Evolutionary conservation across 371 early-diverging fungal species (phyloP).

Genomic region (Syncephalis fuscata): DNA sequence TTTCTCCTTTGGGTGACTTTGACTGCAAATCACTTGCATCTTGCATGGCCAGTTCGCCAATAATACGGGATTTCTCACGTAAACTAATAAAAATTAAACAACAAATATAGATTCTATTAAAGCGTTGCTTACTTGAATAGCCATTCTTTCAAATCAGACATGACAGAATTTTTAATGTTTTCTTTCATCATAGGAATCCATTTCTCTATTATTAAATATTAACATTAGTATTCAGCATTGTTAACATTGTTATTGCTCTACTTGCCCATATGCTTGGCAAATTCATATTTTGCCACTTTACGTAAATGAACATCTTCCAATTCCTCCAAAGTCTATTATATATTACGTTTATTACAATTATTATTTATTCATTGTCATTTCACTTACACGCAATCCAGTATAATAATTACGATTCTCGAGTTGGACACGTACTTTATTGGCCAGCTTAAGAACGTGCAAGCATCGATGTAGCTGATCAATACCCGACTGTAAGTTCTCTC

Average conservation of each 20-base stretch:
- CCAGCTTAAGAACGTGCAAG: conserved; percentile 72
- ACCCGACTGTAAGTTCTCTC: conserved; percentile 14
- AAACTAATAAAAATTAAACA: conserved; percentile 24
- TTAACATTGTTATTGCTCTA: neutral
- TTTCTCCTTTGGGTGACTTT: conserved; percentile 28
- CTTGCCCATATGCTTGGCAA: conserved; percentile 62
- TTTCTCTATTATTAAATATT: conserved; percentile 28
- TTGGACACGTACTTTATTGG: conserved; percentile 63
- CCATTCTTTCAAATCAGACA: conserved; percentile 84
- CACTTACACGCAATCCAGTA: conserved; percentile 65
- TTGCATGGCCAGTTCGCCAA: conserved; percentile 73
- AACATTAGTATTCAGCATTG: neutral
- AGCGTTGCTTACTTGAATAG: conserved; percentile 39
- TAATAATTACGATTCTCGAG: conserved; percentile 77
- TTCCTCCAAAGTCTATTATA: conserved; percentile 64
- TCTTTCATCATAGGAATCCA: conserved; percentile 75
- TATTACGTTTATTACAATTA: too few relatives aligned
- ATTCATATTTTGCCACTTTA: conserved; percentile 48
- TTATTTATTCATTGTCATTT: too few relatives aligned
- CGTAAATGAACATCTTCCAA: conserved; percentile 52
- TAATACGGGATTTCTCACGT: conserved; percentile 63
- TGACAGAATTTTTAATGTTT: conserved; percentile 65
- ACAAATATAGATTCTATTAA: neutral
- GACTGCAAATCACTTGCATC: conserved; percentile 45
- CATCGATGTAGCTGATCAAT: conserved; percentile 71